Evolutionary conservation across 495 filamentous ascomycete genomes (phyloP), one percentile per base, ranked within the genome.

Genomic region (Astrothelium macrocarpum): DNA sequence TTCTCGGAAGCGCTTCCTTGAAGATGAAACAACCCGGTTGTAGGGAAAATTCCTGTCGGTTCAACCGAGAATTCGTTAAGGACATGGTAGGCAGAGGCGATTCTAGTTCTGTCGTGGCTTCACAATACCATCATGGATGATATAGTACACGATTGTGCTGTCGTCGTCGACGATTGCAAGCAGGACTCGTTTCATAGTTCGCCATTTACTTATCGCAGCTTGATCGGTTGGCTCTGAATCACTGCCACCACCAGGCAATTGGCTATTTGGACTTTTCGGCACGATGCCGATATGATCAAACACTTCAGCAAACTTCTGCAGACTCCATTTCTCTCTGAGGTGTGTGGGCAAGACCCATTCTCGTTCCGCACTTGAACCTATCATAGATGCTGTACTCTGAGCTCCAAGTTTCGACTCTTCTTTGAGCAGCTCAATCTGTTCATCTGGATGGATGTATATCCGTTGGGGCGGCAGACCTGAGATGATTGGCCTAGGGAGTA

Each of bases 61-160:
- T n/a, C n/a, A n/a, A n/a, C n/a, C n/a, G n/a, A n/a, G n/a, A n/a
- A n/a, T n/a, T n/a, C n/a, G n/a, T n/a, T n/a, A n/a, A n/a, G n/a
- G n/a, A n/a, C n/a, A n/a, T n/a, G n/a, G n/a, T n/a, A n/a, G n/a
- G n/a, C n/a, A n/a, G n/a, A n/a, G 16, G 25, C 4, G 20, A 26
- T 3, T 16, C 20, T 75, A 98, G 74, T 98, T 98, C 72, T 97
- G 94, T 64, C 95, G 79, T 2, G 95, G 94, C 76, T 97, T 98
- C 29, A 98, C 92, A 58, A 95, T 84, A 1, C 95, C 95, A 73
- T 97, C 93, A 67, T 96, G 91, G 49, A 97, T 84, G 69, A 96
- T 83, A 72, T 99, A 99, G 73, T 96, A 97, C 2, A 93, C 90
- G 25, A 97, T 82, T 1, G 94, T 97, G 53, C 91, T 95, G 73